These are phyloP conservation scores for Raphanus sativus DNA, from an alignment of 345 rosid species.

Conservation along the genomic window DNA sequence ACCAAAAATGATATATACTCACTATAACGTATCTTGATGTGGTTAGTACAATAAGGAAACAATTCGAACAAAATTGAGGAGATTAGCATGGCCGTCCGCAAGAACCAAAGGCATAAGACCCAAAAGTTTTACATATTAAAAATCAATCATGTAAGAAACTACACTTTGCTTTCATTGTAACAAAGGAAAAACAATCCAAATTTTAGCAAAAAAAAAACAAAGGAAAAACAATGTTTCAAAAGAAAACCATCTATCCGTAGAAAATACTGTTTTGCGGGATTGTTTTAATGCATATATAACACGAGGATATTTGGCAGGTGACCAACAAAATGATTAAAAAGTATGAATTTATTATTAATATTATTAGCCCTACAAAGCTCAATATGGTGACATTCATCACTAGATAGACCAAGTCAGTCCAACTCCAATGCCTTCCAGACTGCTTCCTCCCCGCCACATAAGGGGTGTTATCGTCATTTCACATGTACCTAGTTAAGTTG, in stretches of 20 bases:
- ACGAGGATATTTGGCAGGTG: conserved; percentile 38
- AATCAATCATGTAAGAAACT: neutral
- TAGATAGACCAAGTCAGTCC: conserved; percentile 14
- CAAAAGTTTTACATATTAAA: neutral
- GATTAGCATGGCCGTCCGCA: neutral
- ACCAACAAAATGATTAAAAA: conserved; percentile 29
- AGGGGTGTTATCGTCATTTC: conserved; percentile 15
- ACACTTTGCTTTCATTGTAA: neutral
- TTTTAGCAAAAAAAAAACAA: no score
- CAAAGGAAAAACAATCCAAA: neutral
- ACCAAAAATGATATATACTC: neutral
- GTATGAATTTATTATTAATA: neutral
- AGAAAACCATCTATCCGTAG: neutral
- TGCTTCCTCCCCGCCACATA: conserved; percentile 7
- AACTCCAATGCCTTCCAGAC: conserved; percentile 13
- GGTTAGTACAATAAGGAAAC: neutral
- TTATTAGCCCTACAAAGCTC: conserved; percentile 1
- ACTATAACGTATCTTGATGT: neutral
- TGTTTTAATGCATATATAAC: conserved; percentile 28
- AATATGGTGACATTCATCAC: conserved; percentile 11
- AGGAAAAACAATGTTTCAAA: neutral
- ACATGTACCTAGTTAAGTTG: neutral
- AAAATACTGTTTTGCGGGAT: neutral
- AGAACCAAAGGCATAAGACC: neutral
- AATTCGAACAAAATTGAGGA: neutral